A percentile compares a stretch with the other conserved stretches of the same genome.
Conservation (phyloP, 495 filamentous ascomycete genomes). For the Penicillium mononematosum region DNA sequence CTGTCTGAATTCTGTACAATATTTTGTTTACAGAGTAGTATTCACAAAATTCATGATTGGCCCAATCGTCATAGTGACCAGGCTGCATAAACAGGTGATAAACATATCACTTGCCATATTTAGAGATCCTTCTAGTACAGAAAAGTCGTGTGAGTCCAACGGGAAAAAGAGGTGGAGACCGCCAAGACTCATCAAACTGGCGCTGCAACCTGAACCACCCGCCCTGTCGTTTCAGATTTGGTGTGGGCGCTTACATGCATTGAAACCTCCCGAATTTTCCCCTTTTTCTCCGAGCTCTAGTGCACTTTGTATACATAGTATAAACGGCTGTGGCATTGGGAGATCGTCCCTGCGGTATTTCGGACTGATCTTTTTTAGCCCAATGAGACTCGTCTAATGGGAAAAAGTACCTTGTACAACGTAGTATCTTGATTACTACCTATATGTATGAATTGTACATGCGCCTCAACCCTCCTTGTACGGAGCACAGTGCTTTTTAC, state of each 20-base stretch:
- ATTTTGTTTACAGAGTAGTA: background rate
- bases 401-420: background rate
- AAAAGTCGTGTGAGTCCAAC: conserved; percentile 15
- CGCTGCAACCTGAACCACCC: conserved; percentile 38
- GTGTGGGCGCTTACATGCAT: conserved; percentile 35
- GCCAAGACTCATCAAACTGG: conserved; percentile 36
- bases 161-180: conserved; percentile 14
- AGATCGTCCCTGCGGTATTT: conserved; percentile 8
- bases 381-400: conserved; percentile 16
- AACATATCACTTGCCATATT: conserved; percentile 21
- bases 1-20: background rate
- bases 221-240: conserved; percentile 35
- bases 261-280: conserved; percentile 18
- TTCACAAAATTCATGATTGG: conserved; percentile 4
- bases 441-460: background rate
- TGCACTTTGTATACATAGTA: background rate
- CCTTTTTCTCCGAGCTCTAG: conserved; percentile 22
- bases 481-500: background rate
- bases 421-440: background rate
- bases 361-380: background rate
- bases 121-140: conserved; percentile 3
- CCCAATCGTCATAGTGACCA: conserved; percentile 13
- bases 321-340: conserved; percentile 19
- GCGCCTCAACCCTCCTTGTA: background rate
- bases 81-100: conserved; percentile 21